phyloP scores from a whole-genome alignment of 495 filamentous ascomycete genomes.

The Penicillium simplicissimum region DNA sequence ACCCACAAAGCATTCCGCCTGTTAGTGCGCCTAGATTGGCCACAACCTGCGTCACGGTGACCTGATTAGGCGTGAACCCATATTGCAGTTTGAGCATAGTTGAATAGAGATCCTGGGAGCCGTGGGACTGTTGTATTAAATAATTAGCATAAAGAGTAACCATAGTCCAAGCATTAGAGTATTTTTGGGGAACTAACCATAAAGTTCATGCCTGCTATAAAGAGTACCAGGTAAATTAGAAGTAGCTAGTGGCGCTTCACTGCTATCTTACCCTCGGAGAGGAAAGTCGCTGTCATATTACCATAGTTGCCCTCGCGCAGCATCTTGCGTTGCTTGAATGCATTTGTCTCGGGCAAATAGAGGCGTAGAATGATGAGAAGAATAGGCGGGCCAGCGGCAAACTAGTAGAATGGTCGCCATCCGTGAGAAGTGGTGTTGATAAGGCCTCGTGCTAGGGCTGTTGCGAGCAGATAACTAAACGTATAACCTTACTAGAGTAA shows the following conservation, averaged over 20 bases:
- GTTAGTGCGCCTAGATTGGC: constrained; percentile 28
- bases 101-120: constrained; percentile 47
- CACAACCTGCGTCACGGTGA: constrained; percentile 39
- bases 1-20: constrained; percentile 37
- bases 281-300: constrained; percentile 15
- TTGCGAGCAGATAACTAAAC: constrained; percentile 71
- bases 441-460: constrained; percentile 64
- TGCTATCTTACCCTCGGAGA: constrained; percentile 25
- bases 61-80: constrained; percentile 26
- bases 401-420: constrained; percentile 76
- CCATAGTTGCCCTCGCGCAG: constrained; percentile 28
- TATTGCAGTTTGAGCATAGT: constrained; percentile 42
- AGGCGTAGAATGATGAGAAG: constrained; percentile 70
- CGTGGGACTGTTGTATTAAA: constrained; percentile 27
- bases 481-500: constrained; percentile 78
- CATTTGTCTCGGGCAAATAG: constrained; percentile 64
- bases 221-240: constrained; percentile 43
- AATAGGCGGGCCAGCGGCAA: constrained; percentile 69
- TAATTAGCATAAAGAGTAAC: neutral
- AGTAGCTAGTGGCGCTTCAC: constrained; percentile 39
- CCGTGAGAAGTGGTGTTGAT: constrained; percentile 63
- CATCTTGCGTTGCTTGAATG: constrained; percentile 27
- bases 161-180: neutral
- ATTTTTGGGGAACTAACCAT: constrained; percentile 5
- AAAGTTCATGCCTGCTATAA: constrained; percentile 45